A percentile compares a stretch with the other conserved stretches of the same genome.
These are phyloP conservation scores for Rhynchosporium graminicola DNA, from an alignment of 2,329 filamentous ascomycete genomes.

Conservation along the genomic window DNA sequence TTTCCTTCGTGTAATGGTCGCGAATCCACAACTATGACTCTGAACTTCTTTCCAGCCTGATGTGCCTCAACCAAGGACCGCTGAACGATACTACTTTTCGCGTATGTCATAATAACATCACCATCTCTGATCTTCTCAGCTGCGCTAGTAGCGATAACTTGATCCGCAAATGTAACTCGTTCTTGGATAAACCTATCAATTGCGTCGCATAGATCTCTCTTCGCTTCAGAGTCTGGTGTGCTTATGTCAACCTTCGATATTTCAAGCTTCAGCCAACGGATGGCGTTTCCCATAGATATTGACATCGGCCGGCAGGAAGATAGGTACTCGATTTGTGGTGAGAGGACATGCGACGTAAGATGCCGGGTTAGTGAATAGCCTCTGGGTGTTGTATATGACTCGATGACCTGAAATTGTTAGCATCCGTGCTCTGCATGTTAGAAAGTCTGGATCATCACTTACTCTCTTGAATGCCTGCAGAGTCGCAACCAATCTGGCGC, in stretches of 20 bases:
- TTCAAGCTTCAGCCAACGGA: conserved; percentile 89
- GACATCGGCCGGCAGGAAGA: conserved; percentile 93
- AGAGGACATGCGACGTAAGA: conserved; percentile 86
- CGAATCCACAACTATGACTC: conserved; percentile 81
- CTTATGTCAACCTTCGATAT: conserved; percentile 90
- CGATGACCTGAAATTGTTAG: conserved; percentile 67
- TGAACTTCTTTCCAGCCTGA: conserved; percentile 70
- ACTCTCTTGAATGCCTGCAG: conserved; percentile 88
- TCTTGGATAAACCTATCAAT: conserved; percentile 92
- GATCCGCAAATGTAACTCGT: conserved; percentile 82
- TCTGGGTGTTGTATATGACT: conserved; percentile 86
- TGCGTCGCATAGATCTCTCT: conserved; percentile 72
- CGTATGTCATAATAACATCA: conserved; percentile 84
- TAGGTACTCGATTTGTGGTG: conserved; percentile 93
- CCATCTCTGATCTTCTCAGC: conserved; percentile 74
- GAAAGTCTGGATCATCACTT: conserved; percentile 35
- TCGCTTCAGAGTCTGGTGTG: conserved; percentile 78
- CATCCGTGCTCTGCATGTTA: conserved; percentile 6
- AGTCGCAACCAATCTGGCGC: conserved; percentile 82
- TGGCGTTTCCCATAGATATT: conserved; percentile 95
- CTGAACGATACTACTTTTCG: conserved; percentile 83
- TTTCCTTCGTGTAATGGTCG: conserved; percentile 70
- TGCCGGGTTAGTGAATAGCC: conserved; percentile 86
- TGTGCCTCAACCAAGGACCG: conserved; percentile 75
- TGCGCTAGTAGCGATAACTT: conserved; percentile 79